These are phyloP conservation scores for Bombardia bombarda DNA, from an alignment of 495 filamentous ascomycete genomes.

Conservation along the genomic window DNA sequence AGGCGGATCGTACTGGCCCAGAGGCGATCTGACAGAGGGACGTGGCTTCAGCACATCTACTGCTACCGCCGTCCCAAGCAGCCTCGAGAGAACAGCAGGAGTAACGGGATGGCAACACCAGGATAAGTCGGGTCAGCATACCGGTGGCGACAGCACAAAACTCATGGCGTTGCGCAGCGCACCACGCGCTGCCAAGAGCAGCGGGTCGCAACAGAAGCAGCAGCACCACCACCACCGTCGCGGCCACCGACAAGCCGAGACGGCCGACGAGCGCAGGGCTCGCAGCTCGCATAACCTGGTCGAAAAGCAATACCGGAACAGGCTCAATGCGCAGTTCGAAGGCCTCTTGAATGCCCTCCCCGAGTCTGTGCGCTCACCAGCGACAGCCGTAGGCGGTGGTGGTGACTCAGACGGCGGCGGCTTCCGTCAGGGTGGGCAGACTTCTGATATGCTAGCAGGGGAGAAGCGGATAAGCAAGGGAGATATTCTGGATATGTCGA, in stretches of 20 bases:
- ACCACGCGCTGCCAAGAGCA: constrained; percentile 33
- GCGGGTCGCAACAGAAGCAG: too few species aligned
- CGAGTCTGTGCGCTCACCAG: constrained; percentile 22
- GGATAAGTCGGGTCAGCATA: too few species aligned
- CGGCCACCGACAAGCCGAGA: constrained; percentile 21
- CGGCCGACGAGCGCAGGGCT: constrained; percentile 30
- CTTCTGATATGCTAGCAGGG: constrained; percentile 18
- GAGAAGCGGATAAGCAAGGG: constrained; percentile 38
- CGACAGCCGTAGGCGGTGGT: constrained; percentile 14
- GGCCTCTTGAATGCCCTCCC: constrained; percentile 34
- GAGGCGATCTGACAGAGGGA: too few species aligned
- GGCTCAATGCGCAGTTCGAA: constrained; percentile 40
- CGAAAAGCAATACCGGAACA: constrained; percentile 42
- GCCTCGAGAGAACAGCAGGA: too few species aligned
- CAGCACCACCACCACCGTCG: not conserved
- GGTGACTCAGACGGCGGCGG: constrained; percentile 8
- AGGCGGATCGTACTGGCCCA: too few species aligned
- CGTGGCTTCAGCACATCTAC: too few species aligned
- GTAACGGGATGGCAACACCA: too few species aligned
- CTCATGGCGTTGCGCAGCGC: constrained; percentile 39
- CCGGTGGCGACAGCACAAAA: too few species aligned
- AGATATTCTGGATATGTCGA: constrained; percentile 39
- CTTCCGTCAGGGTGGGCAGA: not conserved
- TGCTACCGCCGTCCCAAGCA: too few species aligned
- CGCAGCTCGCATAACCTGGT: constrained; percentile 39